A percentile compares a stretch with the other conserved stretches of the same genome.
phyloP scores from a whole-genome alignment of 805 yeast species.

The Myxozyma sirexii region DNA sequence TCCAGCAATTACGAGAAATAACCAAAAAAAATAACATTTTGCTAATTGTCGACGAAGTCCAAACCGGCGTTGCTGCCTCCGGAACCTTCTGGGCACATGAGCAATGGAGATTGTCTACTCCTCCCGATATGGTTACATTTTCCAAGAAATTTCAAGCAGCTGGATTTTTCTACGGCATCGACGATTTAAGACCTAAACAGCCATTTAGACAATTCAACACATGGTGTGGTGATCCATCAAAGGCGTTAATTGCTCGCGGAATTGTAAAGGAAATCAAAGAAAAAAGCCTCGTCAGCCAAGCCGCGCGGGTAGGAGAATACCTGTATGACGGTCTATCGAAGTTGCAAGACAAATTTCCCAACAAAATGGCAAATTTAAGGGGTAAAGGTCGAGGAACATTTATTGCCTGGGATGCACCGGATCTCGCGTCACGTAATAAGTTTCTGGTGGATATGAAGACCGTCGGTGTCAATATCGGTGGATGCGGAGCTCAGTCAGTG shows the following conservation, averaged over 20 bases:
- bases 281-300: conserved; percentile 59
- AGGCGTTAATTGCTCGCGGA: conserved; percentile 72
- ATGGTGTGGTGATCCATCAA: conserved; percentile 92
- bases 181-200: conserved; percentile 68
- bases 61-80: conserved; percentile 88
- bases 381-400: conserved; percentile 77
- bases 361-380: conserved; percentile 56
- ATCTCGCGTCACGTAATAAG: conserved; percentile 59
- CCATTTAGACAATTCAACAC: conserved; percentile 93
- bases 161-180: conserved; percentile 79
- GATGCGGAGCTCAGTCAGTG: conserved; percentile 77
- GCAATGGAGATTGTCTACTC: conserved; percentile 71
- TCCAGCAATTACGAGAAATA: conserved; percentile 80
- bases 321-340: conserved; percentile 57
- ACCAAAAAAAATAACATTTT: conserved; percentile 70
- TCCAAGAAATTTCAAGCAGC: conserved; percentile 89
- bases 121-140: conserved; percentile 84
- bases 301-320: conserved; percentile 67
- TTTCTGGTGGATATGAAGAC: conserved; percentile 62
- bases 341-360: conserved; percentile 60
- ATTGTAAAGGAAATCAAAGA: conserved; percentile 66
- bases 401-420: conserved; percentile 74
- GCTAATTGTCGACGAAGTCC: conserved; percentile 82
- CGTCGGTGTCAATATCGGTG: conserved; percentile 78
- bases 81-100: conserved; percentile 89